These are phyloP conservation scores for Fraxinus latifolia DNA, from an alignment of 305 asterid species.

Conservation along the genomic window DNA sequence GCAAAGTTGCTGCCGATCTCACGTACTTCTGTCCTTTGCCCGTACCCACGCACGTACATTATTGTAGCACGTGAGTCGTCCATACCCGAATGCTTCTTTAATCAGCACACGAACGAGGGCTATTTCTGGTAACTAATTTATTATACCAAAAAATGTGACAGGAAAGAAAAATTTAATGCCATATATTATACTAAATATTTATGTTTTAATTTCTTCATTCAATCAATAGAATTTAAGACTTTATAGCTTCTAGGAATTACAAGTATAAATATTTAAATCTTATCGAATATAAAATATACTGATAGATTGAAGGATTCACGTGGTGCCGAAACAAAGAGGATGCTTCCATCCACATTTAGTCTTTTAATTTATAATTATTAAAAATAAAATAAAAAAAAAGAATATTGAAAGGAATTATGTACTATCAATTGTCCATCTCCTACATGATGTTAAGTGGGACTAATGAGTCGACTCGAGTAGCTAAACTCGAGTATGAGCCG, in stretches of 20 bases:
- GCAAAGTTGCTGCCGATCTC: conserved; percentile 24
- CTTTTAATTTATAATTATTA: background rate
- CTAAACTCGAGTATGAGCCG: background rate
- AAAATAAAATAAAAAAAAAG: background rate
- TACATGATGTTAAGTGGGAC: background rate
- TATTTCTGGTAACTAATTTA: background rate
- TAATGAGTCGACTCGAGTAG: background rate
- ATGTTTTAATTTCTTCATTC: background rate
- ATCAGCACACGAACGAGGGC: background rate
- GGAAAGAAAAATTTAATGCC: background rate
- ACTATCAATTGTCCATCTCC: background rate
- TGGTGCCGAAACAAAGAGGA: conserved; percentile 43
- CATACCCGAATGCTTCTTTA: background rate
- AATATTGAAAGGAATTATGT: background rate
- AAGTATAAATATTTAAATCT: no score
- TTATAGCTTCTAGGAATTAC: background rate
- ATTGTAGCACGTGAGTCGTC: background rate
- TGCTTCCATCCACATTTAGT: conserved; percentile 26
- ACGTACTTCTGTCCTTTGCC: conserved; percentile 45
- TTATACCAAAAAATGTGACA: background rate
- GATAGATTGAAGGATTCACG: conserved; percentile 30
- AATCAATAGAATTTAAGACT: background rate
- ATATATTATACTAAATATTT: no score
- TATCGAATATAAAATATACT: background rate
- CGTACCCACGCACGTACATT: conserved; percentile 51